Conservation (phyloP, 441 rosid species). For the Pelargonium australe region DNA sequence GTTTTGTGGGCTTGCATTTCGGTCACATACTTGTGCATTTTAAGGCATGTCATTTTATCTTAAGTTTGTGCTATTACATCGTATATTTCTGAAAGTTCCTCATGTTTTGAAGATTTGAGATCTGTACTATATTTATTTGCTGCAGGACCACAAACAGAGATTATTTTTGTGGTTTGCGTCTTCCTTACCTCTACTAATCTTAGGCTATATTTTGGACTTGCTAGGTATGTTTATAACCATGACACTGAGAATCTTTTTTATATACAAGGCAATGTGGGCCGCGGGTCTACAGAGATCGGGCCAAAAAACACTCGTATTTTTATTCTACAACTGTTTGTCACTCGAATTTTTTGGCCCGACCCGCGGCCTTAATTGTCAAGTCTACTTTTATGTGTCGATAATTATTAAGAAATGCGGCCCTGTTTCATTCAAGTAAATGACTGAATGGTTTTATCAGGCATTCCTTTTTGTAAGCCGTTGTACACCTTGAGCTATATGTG, state of each 20-base stretch:
- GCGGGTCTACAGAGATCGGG: too few relatives aligned
- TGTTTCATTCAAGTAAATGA: slow-evolving; percentile 9
- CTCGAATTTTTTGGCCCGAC: too few relatives aligned
- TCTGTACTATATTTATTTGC: slow-evolving; percentile 16
- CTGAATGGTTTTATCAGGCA: slow-evolving; percentile 32
- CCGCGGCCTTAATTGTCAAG: too few relatives aligned
- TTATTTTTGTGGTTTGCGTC: slow-evolving; percentile 36
- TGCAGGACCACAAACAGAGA: slow-evolving; percentile 38
- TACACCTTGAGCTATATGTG: slow-evolving; percentile 54
- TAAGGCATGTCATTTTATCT: slow-evolving; percentile 30
- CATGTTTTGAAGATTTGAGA: slow-evolving; percentile 7
- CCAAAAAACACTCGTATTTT: too few relatives aligned
- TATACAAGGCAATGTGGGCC: too few relatives aligned
- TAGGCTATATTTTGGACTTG: slow-evolving; percentile 36
- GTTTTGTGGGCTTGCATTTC: slow-evolving; percentile 52
- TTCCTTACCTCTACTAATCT: slow-evolving; percentile 32
- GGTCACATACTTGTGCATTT: slow-evolving; percentile 50
- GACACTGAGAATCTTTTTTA: neutral
- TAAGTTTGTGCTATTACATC: neutral
- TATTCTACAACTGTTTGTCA: too few relatives aligned
- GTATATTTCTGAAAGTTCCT: neutral
- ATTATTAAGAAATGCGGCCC: neutral
- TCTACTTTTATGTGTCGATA: neutral
- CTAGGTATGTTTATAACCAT: slow-evolving; percentile 32
- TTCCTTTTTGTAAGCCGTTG: slow-evolving; percentile 54